phyloP scores from a whole-genome alignment of 106 monocot species.

The Cymbidium sinense region DNA sequence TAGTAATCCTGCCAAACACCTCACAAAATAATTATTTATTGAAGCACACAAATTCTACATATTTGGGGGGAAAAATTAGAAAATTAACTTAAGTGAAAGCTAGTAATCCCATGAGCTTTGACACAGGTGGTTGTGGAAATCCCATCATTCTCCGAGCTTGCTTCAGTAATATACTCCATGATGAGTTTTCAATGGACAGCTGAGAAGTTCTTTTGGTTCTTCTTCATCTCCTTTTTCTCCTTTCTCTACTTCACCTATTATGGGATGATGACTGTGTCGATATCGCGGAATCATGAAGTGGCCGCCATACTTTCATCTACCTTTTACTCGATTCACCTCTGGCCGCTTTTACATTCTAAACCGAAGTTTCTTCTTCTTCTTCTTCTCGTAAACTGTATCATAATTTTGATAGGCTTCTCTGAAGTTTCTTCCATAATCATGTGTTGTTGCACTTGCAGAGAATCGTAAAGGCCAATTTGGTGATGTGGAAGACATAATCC shows the following conservation, averaged over 20 bases:
- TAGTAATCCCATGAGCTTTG: no score
- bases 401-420: no score
- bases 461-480: conserved; percentile 67
- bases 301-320: conserved; percentile 30
- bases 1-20: conserved; percentile 15
- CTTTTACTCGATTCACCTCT: conserved; percentile 42
- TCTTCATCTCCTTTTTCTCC: conserved; percentile 31
- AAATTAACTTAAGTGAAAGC: no score
- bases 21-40: no score
- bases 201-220: conserved; percentile 54
- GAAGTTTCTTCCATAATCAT: no score
- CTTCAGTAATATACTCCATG: conserved; percentile 45
- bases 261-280: conserved; percentile 44
- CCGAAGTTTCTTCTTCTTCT: conserved; percentile 23
- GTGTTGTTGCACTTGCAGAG: conserved; percentile 33
- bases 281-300: conserved; percentile 37
- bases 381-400: no score
- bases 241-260: conserved; percentile 55
- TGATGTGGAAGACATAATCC: conserved; percentile 43
- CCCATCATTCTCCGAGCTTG: conserved; percentile 31
- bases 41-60: no score
- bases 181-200: conserved; percentile 39
- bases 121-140: conserved; percentile 55
- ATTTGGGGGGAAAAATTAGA: no score
- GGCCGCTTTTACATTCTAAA: conserved; percentile 60